phyloP scores from a whole-genome alignment of 345 rosid species.

The Eucalyptus cloeziana region DNA sequence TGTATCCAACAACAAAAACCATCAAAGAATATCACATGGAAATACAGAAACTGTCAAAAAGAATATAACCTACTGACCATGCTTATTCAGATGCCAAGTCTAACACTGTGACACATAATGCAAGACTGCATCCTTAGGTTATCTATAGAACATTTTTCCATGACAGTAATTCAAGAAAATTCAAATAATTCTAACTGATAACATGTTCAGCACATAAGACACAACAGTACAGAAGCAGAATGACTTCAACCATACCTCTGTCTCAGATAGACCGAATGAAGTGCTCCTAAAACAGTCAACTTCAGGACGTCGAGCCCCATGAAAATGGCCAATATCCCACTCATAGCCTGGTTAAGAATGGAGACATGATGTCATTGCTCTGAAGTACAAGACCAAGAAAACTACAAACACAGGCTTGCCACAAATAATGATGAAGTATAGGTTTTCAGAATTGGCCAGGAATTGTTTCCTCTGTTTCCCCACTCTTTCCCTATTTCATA shows the following conservation, averaged over 20 bases:
- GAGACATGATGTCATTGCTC: not conserved
- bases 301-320: slow-evolving; percentile 67
- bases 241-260: slow-evolving; percentile 26
- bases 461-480: not conserved
- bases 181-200: not conserved
- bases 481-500: not conserved
- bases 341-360: slow-evolving; percentile 59
- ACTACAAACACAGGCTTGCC: not conserved
- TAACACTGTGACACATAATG: not conserved
- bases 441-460: not conserved
- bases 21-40: not conserved
- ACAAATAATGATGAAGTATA: not conserved
- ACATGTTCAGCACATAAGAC: not conserved
- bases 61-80: not conserved
- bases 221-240: not conserved
- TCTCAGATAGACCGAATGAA: slow-evolving; percentile 51
- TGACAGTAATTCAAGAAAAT: not conserved
- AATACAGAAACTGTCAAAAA: not conserved
- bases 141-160: not conserved
- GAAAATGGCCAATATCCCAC: slow-evolving; percentile 96
- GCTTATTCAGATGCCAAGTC: not conserved
- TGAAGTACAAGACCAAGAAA: not conserved
- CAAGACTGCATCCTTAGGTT: not conserved
- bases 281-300: slow-evolving; percentile 90
- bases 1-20: not conserved